Conservation (phyloP, 495 filamentous ascomycete genomes). For the Daldinia concentrica region DNA sequence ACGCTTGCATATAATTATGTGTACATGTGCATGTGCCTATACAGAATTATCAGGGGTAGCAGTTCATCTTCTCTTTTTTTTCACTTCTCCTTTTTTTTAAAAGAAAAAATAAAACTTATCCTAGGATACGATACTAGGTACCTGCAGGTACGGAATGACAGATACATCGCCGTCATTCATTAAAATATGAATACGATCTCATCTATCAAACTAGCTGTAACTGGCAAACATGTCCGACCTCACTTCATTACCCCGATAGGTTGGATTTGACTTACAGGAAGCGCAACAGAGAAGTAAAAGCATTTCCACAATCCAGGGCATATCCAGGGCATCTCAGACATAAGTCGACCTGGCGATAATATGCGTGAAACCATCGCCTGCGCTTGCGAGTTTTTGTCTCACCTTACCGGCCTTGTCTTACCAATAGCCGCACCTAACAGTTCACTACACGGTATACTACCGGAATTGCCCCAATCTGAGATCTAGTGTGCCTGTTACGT, state of each 20-base stretch:
- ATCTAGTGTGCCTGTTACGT: background rate
- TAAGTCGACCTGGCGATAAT: slow-evolving; percentile 7
- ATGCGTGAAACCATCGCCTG: slow-evolving; percentile 7
- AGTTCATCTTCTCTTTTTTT: background rate
- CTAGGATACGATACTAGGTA: no score
- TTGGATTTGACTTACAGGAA: background rate
- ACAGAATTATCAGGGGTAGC: background rate
- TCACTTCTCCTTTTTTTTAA: background rate
- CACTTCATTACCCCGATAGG: background rate
- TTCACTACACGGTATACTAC: slow-evolving; percentile 12
- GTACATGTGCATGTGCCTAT: background rate
- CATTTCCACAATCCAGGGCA: background rate
- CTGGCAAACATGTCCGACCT: background rate
- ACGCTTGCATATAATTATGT: background rate
- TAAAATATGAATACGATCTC: no score
- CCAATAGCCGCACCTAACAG: slow-evolving; percentile 24
- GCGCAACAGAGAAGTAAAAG: slow-evolving; percentile 6
- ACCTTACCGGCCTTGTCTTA: slow-evolving; percentile 26
- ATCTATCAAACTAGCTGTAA: no score
- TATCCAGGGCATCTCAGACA: slow-evolving; percentile 1
- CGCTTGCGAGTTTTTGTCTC: slow-evolving; percentile 29
- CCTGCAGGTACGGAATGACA: no score
- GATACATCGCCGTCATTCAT: background rate
- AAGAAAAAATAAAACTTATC: background rate
- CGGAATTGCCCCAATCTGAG: background rate